Evolutionary conservation across 208 protist species (phyloP), one percentile per base, ranked within the genome.

Genomic region (Crithidia expoeki): DNA sequence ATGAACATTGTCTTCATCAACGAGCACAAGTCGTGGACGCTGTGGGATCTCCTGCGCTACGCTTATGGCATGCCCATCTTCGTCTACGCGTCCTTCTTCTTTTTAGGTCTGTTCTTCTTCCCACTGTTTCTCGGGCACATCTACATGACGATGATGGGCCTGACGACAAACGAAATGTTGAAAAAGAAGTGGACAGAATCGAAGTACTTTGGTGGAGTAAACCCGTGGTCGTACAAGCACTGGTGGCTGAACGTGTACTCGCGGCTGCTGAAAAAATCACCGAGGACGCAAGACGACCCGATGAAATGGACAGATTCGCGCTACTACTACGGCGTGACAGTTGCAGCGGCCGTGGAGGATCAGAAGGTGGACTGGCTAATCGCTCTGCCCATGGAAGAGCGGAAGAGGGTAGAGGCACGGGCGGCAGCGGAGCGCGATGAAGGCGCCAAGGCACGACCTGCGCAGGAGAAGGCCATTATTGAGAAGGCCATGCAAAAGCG

Each of bases 251-350:
- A 75, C 46, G 27, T 75, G 27, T 63, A 68, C 33, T 38, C 69
- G 53, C 52, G 74, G 51, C 47, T 73, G 21, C 55, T 71, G 44
- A 55, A 53, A 58, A 51, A 76, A 68, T 76, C 47, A 56, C 65
- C 46, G 34, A 36, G 56, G 23, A 17, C 61, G 30, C 28, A 19
- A 16, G 40, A 65, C 47, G 38, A 74, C 57, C 49, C 73, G 42
- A 28, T 80, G 32, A 49, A 64, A 25, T 76, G 68, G 71, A 57
- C 80, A 30, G 63, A 77, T 42, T 70, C 72, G 46, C 69, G 79
- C 14, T 77, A 84, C 64, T 87, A 87, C 64, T 87, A 81, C 65
- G 59, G 63, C 14, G 71, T 87, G n/a, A 68, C 75, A 21, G 63
- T 87, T n/a, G 78, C 82, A 7, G 47, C 50, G 1, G 63, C 76